Percentiles rank a stretch among this genome's conserved stretches.
These are phyloP conservation scores for Ganoderma lucidum DNA, from an alignment of 1,284 basidiomycete genomes.

Conservation along the genomic window DNA sequence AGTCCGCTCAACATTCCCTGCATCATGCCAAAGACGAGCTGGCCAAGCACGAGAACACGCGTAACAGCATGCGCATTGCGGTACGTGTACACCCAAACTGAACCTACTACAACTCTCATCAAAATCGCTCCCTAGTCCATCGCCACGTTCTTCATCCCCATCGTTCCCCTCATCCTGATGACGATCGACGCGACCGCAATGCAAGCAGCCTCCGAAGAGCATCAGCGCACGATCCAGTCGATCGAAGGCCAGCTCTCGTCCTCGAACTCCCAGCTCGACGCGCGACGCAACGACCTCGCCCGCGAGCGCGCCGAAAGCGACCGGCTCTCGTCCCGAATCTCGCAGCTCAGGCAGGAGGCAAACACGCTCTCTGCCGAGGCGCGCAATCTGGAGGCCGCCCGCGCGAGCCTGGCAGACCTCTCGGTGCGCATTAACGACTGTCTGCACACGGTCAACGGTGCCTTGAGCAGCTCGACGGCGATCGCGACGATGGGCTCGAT, in stretches of 20 bases:
- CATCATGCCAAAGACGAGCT: constrained; percentile 6
- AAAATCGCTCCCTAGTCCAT: not conserved
- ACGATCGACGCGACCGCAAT: not conserved
- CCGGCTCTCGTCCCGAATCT: constrained; percentile 1
- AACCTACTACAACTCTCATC: not conserved
- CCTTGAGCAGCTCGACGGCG: constrained; percentile 23
- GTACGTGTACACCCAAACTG: not conserved
- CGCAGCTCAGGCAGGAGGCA: not conserved
- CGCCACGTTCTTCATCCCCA: not conserved
- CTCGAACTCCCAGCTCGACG: constrained; percentile 9
- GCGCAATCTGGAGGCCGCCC: constrained; percentile 4
- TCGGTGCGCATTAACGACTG: constrained; percentile 23
- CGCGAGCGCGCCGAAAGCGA: constrained; percentile 1
- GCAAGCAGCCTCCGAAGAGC: not conserved
- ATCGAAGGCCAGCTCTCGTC: constrained; percentile 13
- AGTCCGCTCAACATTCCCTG: constrained; percentile 7
- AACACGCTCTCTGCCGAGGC: not conserved
- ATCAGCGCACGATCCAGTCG: not conserved
- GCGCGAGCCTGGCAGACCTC: constrained; percentile 15
- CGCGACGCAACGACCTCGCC: constrained; percentile 7
- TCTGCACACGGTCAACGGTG: constrained; percentile 15
- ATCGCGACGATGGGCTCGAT: constrained; percentile 16
- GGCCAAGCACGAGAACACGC: not conserved
- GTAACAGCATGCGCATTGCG: constrained; percentile 9
- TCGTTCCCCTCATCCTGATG: not conserved